Base-by-base conservation (phyloP, 306 rosid genomes). In the Alnus rubra region DNA sequence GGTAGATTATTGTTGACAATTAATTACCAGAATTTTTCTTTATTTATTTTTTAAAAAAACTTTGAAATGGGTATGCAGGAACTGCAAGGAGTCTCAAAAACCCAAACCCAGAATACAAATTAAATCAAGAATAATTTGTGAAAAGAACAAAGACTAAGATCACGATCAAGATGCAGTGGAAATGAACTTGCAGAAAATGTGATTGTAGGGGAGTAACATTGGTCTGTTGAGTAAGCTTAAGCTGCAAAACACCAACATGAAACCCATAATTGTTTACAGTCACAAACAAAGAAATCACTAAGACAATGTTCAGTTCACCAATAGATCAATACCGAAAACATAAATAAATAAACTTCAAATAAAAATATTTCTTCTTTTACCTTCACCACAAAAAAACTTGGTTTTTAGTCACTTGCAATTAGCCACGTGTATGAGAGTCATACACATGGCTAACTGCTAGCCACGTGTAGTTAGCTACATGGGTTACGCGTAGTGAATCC, bases 151-250 rank as follows among this genome's bases (percentile, higher is more conserved):
- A 1, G 2, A 65, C 2, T 18, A 5, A 8, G 73, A n/a, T 35
- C 45, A 6, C 51, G 4, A 53, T 7, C 8, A 76, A 3, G 42
- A 64, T 30, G 7, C 47, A 30, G 48, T 69, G 69, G 44, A 3
- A 77, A 76, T 96, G 7, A 72, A 96, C 99, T 69, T 77, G 97
- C 99, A 96, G 80, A 96, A 90, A 49, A 93, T 79, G 83, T 96
- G 99, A 31, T 90, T 81, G 88, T 98, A 96, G 0, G 97, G 97
- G 47, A 96, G 92, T 67, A 96, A 79, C n/a, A 86, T 78, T 9
- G 98, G 97, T 47, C 51, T 79, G 42, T 76, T 79, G 45, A 93
- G 86, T 76, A 90, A 89, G 74, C 81, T 80, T 64, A 96, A 65
- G 82, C 98, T 96, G 89, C 82, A 81, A 82, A 7, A 71, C 51